Evolutionary conservation across 495 filamentous ascomycete species (phyloP).

Genomic region (Talaromyces liani): DNA sequence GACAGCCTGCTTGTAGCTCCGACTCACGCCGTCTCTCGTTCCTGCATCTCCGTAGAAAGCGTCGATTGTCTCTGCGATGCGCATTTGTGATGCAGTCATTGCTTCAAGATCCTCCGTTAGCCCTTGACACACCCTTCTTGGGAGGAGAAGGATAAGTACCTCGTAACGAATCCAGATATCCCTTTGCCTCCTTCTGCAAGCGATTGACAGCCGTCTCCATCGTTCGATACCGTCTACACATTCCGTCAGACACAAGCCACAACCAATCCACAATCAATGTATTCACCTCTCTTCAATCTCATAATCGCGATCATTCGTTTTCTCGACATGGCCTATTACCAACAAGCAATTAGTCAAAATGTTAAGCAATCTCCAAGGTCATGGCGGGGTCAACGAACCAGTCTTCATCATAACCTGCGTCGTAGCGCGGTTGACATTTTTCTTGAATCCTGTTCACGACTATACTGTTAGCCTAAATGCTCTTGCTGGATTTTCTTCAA

Average conservation of each 20-base stretch:
- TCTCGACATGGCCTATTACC: constrained; percentile 78
- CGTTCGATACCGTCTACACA: constrained; percentile 73
- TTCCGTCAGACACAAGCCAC: background rate
- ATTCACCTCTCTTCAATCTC: constrained; percentile 89
- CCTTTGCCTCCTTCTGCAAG: constrained; percentile 94
- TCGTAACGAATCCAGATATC: constrained; percentile 90
- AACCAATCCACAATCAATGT: background rate
- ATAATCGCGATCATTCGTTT: constrained; percentile 96
- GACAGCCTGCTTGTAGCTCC: constrained; percentile 96
- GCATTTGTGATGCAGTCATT: constrained; percentile 99
- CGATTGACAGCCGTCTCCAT: constrained; percentile 91
- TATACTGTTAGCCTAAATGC: background rate
- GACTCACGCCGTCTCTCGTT: constrained; percentile 84
- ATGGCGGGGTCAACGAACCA: constrained; percentile 38
- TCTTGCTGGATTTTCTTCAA: background rate
- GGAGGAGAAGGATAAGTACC: constrained; percentile 34
- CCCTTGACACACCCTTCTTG: background rate
- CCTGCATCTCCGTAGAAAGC: constrained; percentile 98
- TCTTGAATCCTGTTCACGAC: constrained; percentile 74
- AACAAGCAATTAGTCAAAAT: background rate
- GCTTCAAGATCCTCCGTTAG: constrained; percentile 39
- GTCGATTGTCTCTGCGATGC: constrained; percentile 98
- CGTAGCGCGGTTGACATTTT: constrained; percentile 96
- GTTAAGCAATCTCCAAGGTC: background rate
- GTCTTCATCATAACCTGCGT: constrained; percentile 99